These are phyloP conservation scores for Triadica sebifera DNA, from an alignment of 345 rosid species.

Conservation along the genomic window DNA sequence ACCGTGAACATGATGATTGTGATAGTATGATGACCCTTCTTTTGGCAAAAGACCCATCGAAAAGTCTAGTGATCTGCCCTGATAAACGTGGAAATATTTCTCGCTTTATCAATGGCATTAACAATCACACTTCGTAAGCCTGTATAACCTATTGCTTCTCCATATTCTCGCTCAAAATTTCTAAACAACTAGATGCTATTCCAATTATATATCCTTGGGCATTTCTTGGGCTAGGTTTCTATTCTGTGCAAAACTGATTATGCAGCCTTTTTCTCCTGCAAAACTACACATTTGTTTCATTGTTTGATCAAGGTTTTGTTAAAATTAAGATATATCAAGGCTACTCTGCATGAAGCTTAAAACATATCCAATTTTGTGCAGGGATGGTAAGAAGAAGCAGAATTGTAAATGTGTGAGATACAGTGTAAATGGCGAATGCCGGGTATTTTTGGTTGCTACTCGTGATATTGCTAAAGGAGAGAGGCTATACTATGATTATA, in stretches of 20 bases:
- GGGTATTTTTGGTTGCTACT: constrained; percentile 85
- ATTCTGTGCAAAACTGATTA: no score
- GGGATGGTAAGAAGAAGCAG: constrained; percentile 86
- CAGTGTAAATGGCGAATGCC: constrained; percentile 70
- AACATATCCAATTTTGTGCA: constrained; percentile 45
- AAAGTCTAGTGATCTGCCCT: constrained; percentile 79
- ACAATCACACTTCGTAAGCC: constrained; percentile 79
- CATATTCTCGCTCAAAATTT: background rate
- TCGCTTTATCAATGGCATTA: constrained; percentile 86
- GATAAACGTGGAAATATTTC: constrained; percentile 87
- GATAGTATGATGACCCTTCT: constrained; percentile 95
- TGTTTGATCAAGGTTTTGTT: no score
- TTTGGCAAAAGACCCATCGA: constrained; percentile 55
- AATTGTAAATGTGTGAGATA: constrained; percentile 95
- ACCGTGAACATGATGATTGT: constrained; percentile 77
- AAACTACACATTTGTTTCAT: no score
- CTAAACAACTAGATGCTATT: background rate
- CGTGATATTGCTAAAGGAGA: constrained; percentile 82
- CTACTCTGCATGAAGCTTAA: constrained; percentile 11
- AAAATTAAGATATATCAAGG: no score
- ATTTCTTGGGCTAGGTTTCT: no score
- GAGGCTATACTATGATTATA: constrained; percentile 91
- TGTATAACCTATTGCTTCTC: constrained; percentile 15
- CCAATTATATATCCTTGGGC: background rate
- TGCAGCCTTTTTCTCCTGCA: no score